A percentile compares a stretch with the other conserved stretches of the same genome.
Conservation (phyloP, 257 asterid species). For the Nicotiana noctiflora region DNA sequence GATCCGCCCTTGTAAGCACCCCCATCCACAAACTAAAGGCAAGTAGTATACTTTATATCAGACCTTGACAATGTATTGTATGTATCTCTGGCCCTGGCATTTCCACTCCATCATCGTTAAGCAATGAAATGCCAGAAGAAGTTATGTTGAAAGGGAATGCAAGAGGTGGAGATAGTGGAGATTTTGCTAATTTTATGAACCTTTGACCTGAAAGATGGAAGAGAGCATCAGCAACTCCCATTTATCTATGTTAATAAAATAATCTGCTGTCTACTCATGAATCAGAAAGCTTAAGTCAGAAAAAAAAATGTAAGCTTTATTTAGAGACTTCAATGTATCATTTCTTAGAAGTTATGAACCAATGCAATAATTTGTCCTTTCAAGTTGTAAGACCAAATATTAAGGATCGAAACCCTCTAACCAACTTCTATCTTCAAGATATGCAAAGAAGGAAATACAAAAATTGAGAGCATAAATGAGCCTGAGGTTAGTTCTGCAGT, state of each 20-base stretch:
- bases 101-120: slow-evolving; percentile 57
- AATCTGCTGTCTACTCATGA: neutral
- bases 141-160: slow-evolving; percentile 56
- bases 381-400: too few relatives aligned
- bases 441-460: neutral
- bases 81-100: slow-evolving; percentile 63
- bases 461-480: neutral
- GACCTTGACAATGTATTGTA: slow-evolving; percentile 58
- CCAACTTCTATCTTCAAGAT: neutral
- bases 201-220: slow-evolving; percentile 54
- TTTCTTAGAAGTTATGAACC: neutral
- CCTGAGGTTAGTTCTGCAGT: neutral
- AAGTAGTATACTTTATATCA: neutral
- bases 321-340: neutral
- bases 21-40: neutral
- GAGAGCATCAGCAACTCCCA: slow-evolving; percentile 3
- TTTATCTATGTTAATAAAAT: neutral
- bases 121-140: slow-evolving; percentile 59
- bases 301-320: neutral
- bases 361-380: neutral
- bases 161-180: slow-evolving; percentile 62
- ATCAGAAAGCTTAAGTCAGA: neutral
- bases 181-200: slow-evolving; percentile 75
- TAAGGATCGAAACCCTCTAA: too few relatives aligned
- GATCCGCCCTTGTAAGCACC: neutral